A percentile compares a stretch with the other conserved stretches of the same genome.
These are phyloP conservation scores for Rhododendron mucronatum DNA, from an alignment of 148 eudicot species.

Conservation along the genomic window DNA sequence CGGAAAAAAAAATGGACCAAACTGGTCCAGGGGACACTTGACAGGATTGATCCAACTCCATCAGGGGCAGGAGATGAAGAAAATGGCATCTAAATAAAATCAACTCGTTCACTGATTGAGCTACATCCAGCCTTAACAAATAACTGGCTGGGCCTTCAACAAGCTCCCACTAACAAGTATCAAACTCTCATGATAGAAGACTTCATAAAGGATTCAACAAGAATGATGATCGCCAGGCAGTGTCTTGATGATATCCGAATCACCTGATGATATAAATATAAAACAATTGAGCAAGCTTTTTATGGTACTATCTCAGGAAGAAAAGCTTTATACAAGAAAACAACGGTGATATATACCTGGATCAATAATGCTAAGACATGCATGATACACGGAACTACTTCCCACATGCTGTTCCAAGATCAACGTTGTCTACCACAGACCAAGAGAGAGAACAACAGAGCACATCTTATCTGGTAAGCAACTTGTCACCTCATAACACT, in stretches of 20 bases:
- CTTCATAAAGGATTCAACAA: neutral
- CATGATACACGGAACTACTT: constrained; percentile 58
- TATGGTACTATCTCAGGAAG: neutral
- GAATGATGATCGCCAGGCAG: constrained; percentile 38
- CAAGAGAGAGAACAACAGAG: neutral
- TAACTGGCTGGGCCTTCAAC: neutral
- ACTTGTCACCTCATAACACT: neutral
- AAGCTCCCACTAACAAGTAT: neutral
- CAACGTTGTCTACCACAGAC: constrained; percentile 39
- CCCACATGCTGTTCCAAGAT: constrained; percentile 55
- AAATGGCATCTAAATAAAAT: neutral
- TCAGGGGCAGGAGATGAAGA: neutral
- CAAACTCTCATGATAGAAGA: neutral
- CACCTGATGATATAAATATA: constrained; percentile 27
- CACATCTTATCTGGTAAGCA: too few relatives aligned
- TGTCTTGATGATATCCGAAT: constrained; percentile 56
- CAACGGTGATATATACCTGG: constrained; percentile 29
- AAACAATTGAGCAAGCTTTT: neutral
- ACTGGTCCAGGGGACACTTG: too few relatives aligned
- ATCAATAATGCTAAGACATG: constrained; percentile 55
- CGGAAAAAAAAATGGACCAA: too few relatives aligned
- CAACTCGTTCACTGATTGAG: neutral
- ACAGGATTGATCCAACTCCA: too few relatives aligned
- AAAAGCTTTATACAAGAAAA: neutral
- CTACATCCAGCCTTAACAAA: neutral